Evolutionary conservation across 257 asterid species (phyloP).

Genomic region (Salvia splendens): DNA sequence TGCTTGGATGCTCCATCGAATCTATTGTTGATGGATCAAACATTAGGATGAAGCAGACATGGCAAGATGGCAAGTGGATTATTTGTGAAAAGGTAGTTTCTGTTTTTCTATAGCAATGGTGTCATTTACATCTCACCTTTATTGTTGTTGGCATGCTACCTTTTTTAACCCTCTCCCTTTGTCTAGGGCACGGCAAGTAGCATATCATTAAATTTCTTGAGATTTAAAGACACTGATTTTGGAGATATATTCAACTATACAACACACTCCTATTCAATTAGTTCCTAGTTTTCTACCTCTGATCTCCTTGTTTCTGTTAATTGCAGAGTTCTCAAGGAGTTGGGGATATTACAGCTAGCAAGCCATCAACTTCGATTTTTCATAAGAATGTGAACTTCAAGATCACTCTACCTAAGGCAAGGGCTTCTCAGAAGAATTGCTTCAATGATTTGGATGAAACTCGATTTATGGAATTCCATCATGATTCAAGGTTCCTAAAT

Average conservation of each 20-base stretch:
- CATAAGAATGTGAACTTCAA: constrained; percentile 37
- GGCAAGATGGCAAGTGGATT: constrained; percentile 69
- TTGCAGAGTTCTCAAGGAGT: constrained; percentile 50
- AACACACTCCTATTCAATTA: neutral
- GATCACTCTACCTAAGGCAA: constrained; percentile 35
- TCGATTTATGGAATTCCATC: constrained; percentile 25
- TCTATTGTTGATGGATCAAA: constrained; percentile 43
- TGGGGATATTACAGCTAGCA: constrained; percentile 40
- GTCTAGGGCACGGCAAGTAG: neutral
- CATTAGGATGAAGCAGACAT: constrained; percentile 58
- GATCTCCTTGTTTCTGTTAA: constrained; percentile 32
- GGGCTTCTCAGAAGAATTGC: constrained; percentile 37
- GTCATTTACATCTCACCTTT: neutral
- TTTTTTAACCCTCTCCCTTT: constrained; percentile 1
- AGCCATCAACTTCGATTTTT: constrained; percentile 46
- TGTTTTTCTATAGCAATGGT: constrained; percentile 16
- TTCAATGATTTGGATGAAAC: constrained; percentile 23
- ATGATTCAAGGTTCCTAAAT: constrained; percentile 42
- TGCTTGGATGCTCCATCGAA: constrained; percentile 59
- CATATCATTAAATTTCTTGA: neutral
- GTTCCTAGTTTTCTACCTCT: constrained; percentile 23
- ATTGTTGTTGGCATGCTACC: constrained; percentile 14
- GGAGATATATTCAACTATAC: neutral
- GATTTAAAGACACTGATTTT: neutral
- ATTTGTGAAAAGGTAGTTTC: constrained; percentile 53